Evolutionary conservation across 1,139 yeast species (phyloP).

Genomic region (Taphrina pruni): DNA sequence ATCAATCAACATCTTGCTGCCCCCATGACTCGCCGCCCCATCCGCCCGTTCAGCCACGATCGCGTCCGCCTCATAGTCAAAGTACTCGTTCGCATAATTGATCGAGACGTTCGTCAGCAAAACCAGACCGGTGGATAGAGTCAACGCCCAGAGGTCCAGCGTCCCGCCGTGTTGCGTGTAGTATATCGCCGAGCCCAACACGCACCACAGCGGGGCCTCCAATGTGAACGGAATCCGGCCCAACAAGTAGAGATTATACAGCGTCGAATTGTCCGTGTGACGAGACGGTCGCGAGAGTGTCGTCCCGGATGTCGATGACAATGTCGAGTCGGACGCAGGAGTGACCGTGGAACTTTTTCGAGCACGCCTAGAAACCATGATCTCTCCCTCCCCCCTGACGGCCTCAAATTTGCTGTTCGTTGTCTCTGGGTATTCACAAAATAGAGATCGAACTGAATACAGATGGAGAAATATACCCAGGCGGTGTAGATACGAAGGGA

Average conservation of each 20-base stretch:
- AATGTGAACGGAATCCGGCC: slow-evolving; percentile 29
- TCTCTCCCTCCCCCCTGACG: too few relatives aligned
- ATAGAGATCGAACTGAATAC: too few relatives aligned
- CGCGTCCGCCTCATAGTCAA: slow-evolving; percentile 28
- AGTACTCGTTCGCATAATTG: slow-evolving; percentile 33
- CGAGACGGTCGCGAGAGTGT: not conserved
- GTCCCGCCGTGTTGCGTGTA: not conserved
- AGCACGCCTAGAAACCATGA: not conserved
- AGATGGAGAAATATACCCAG: too few relatives aligned
- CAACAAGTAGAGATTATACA: slow-evolving; percentile 13
- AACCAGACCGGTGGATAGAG: slow-evolving; percentile 14
- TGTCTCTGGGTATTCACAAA: too few relatives aligned
- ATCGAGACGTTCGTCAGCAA: slow-evolving; percentile 21
- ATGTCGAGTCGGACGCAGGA: too few relatives aligned
- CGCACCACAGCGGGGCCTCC: slow-evolving; percentile 22
- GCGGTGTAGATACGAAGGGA: not conserved
- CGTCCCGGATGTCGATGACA: not conserved
- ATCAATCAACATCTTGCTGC: slow-evolving; percentile 11
- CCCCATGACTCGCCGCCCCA: slow-evolving; percentile 13
- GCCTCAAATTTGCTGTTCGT: too few relatives aligned
- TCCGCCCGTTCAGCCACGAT: slow-evolving; percentile 8
- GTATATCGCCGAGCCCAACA: slow-evolving; percentile 3
- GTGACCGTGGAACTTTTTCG: not conserved
- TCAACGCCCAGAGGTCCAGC: not conserved
- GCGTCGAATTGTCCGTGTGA: slow-evolving; percentile 7